Conservation (phyloP, 2,329 filamentous ascomycete species). For the Trichoderma sp. region DNA sequence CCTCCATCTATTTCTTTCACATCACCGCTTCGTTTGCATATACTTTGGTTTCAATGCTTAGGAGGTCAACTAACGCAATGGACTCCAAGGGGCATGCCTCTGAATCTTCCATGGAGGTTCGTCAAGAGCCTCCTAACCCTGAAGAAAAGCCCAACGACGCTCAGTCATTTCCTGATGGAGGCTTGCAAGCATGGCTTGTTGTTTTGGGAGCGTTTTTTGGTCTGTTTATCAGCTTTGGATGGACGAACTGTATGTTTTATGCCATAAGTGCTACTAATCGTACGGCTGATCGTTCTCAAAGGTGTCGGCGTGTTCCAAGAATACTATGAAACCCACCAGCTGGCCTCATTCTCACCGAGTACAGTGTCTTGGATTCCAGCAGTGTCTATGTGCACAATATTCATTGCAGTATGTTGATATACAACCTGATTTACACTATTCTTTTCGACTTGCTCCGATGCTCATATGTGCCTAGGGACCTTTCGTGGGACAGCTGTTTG, state of each 20-base stretch:
- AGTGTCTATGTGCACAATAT: background rate
- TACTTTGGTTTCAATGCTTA: background rate
- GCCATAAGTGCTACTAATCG: background rate
- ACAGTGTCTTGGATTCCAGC: background rate
- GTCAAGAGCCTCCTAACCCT: background rate
- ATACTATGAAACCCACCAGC: background rate
- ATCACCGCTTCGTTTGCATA: background rate
- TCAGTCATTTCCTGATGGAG: background rate
- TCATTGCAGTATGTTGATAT: background rate
- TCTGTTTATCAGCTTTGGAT: background rate
- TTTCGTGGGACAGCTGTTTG: background rate
- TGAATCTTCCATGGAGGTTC: background rate
- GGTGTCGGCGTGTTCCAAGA: background rate
- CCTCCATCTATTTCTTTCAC: background rate
- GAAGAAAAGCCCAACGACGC: background rate
- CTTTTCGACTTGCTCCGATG: background rate
- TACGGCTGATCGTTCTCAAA: background rate
- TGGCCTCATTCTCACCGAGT: background rate
- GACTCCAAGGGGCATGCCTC: background rate
- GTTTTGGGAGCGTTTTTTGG: background rate
- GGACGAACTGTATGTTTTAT: background rate
- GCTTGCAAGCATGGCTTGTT: background rate
- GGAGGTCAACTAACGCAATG: background rate
- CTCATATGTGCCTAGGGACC: background rate
- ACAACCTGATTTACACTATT: no score